Base-by-base conservation (phyloP, 257 asterid species). In the Petunia secreta region DNA sequence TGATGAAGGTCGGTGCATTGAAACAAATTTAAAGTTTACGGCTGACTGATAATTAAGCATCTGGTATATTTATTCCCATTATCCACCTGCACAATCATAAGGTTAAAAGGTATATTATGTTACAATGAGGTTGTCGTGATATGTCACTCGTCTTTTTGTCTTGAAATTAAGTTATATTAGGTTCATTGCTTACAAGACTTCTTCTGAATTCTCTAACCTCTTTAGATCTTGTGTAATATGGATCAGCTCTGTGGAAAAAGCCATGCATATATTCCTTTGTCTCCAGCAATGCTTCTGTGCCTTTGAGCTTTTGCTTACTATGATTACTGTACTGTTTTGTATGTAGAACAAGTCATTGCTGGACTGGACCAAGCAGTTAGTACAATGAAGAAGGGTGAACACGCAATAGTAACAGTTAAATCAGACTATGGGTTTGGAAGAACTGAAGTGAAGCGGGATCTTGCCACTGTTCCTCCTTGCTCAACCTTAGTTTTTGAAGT, bases 341-440 rank as follows among this genome's bases (percentile, higher is more conserved):
- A 50, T 76, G 77, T 82, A 92, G 97, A 92, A 79, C 93, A 90
- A 85, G 91, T 89, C 74, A 69, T 92, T 85, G 79, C 85, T 55
- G 97, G 95, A 66, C 81, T 92, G 63, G 97, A 90, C 84, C 91
- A 82, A 80, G 93, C 95, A 41, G 89, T 75, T 43, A 55, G 80
- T 75, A 92, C 95, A 63, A 92, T 92, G 97, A 92, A 86, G 86
- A 90, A 89, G 86, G 87, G 90, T 36, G 95, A 92, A 87, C 63
- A 39, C 41, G 92, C 91, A 41, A 74, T 86, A 73, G 36, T 92
- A 80, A 90, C 93, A 25, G 81, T 90, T 82, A 80, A 87, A 78
- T 88, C 93, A 34, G 95, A 92, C 78, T 92, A 88, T 75, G 93
- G 91, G 25, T 84, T 85, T 85, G 93, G 91, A 88, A 85, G 53